Evolutionary conservation across 345 rosid genomes (phyloP), one percentile per base, ranked within the genome.

Genomic region (Hypericum perforatum): DNA sequence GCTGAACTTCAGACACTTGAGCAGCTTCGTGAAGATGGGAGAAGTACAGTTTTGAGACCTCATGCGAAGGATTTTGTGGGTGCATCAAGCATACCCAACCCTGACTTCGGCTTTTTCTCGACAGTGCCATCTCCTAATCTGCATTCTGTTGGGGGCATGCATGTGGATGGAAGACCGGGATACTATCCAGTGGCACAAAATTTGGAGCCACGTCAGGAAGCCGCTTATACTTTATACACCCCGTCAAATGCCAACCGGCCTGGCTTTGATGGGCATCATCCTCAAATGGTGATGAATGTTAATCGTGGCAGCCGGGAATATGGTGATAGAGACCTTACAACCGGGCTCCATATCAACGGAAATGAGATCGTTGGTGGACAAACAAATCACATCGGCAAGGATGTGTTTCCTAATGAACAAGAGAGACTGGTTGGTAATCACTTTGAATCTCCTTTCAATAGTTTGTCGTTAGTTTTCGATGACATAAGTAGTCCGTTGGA

Each of bases 151-250:
- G 83, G 68, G 64, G 61, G 66, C 64, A 76, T 77, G 73, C 69
- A 43, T 60, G 73, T 67, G 60, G 83, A 72, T 45, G 94, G 78
- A 62, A 78, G 82, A 37, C 76, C 82, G 11, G 56, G 76, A 77
- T 65, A 70, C 52, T 71, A 77, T 63, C 78, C 85, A 11, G 8
- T 51, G 52, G 65, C 59, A 58, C 78, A 78, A 53, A 75, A 72
- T 67, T 52, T 76, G 13, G 79, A 72, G 70, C 38, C 65, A 69
- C 83, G 63, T 5, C 56, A 66, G 43, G 85, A 67, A 36, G 57
- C 74, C 49, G 54, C 77, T 49, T 83, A 68, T 60, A 62, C 59
- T 67, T 60, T 66, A 56, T 80, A 65, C 61, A 64, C 76, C 70
- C 74, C 76, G 9, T 22, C 79, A 13, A 58, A 70, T 32, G 86